These are phyloP conservation scores for Wallacemonas sp. DNA, from an alignment of 208 protist species.

Conservation along the genomic window DNA sequence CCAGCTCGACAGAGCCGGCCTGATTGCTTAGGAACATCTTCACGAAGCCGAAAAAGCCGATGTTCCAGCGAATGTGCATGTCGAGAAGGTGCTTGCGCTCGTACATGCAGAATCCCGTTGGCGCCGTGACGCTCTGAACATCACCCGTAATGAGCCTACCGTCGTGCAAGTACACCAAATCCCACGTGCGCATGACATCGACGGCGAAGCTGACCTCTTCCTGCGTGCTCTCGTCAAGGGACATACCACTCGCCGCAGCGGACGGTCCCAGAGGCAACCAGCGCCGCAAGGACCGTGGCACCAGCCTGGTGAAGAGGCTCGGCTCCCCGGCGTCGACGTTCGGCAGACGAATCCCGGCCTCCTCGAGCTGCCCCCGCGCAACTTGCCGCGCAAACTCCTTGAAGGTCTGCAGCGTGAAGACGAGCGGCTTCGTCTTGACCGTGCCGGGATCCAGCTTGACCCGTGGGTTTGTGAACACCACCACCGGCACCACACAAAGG, in stretches of 20 bases:
- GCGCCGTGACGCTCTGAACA: constrained; percentile 47
- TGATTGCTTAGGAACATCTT: constrained; percentile 53
- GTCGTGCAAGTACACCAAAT: constrained; percentile 80
- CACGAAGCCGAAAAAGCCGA: constrained; percentile 38
- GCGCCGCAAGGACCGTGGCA: constrained; percentile 1
- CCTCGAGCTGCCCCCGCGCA: constrained; percentile 33
- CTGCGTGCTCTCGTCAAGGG: constrained; percentile 38
- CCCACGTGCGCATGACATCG: constrained; percentile 84
- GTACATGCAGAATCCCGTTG: constrained; percentile 53
- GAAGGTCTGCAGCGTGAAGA: constrained; percentile 77
- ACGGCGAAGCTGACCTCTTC: constrained; percentile 43
- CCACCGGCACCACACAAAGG: constrained; percentile 67
- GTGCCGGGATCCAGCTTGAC: constrained; percentile 77
- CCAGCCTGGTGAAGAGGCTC: neutral
- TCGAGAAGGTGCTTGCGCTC: constrained; percentile 73
- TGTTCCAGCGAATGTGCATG: constrained; percentile 72
- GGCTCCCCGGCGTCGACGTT: neutral
- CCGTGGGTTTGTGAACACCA: constrained; percentile 82
- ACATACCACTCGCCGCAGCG: neutral
- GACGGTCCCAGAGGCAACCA: constrained; percentile 7
- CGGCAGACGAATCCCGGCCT: neutral
- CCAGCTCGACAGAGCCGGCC: constrained; percentile 49
- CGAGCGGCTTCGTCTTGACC: constrained; percentile 57
- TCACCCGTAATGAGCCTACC: constrained; percentile 68
- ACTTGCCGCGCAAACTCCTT: constrained; percentile 49